phyloP scores from a whole-genome alignment of 2,329 filamentous ascomycete genomes.

The Metarhizium album region DNA sequence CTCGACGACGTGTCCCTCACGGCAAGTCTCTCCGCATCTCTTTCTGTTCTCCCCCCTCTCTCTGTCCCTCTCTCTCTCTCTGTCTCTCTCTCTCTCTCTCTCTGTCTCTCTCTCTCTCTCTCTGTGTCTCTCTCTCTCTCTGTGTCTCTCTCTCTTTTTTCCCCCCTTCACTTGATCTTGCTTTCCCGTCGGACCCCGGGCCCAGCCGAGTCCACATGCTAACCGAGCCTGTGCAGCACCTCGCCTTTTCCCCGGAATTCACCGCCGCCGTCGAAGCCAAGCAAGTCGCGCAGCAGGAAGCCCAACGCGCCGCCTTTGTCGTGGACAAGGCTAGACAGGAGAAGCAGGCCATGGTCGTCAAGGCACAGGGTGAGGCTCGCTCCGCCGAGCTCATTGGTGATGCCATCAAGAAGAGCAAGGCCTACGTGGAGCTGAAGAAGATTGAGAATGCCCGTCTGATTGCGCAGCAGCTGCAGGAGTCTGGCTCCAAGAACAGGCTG shows the following conservation, averaged over 20 bases:
- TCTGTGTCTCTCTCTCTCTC: background rate
- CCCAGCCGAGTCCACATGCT: background rate
- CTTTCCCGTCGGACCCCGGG: too few species aligned
- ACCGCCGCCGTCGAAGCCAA: slow-evolving; percentile 64
- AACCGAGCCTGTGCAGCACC: slow-evolving; percentile 35
- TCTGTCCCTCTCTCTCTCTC: background rate
- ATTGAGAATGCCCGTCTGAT: slow-evolving; percentile 93
- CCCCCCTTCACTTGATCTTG: too few species aligned
- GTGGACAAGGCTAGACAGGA: slow-evolving; percentile 98
- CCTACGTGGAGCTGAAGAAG: slow-evolving; percentile 93
- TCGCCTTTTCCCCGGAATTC: slow-evolving; percentile 64
- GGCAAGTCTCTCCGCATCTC: slow-evolving; percentile 37
- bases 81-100: background rate
- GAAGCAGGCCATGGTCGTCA: slow-evolving; percentile 98
- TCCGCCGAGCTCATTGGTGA: slow-evolving; percentile 97
- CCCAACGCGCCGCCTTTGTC: slow-evolving; percentile 90
- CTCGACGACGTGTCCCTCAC: slow-evolving; percentile 96
- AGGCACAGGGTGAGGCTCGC: slow-evolving; percentile 96
- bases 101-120: background rate
- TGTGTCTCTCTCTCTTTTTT: background rate
- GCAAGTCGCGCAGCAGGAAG: slow-evolving; percentile 79
- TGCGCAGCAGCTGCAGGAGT: slow-evolving; percentile 78
- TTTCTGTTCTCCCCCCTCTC: background rate
- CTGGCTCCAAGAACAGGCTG: slow-evolving; percentile 80
- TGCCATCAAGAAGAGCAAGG: slow-evolving; percentile 98